Evolutionary conservation across 208 protist genomes (phyloP), one percentile per base, ranked within the genome.

Genomic region (Zelonia costaricensis): DNA sequence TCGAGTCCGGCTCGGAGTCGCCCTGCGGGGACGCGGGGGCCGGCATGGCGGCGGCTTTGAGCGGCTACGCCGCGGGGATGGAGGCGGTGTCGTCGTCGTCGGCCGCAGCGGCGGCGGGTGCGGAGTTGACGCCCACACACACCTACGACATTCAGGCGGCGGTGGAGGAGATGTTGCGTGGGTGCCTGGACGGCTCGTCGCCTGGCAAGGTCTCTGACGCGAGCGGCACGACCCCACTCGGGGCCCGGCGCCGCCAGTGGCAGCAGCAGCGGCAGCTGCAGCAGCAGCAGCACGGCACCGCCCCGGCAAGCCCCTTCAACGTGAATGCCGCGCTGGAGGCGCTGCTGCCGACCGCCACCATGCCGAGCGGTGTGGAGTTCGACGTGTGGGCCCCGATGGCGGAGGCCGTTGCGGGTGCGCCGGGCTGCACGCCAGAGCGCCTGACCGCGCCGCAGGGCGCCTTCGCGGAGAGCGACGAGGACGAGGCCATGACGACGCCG

Each of bases 381-480:
- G 23, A 25, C 16, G 13, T 39, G 8, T 71, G 64, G 64, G 55
- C 54, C 13, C 54, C 36, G 2, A 15, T 15, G 15, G 54, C 33
- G 16, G 25, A 33, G 53, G 27, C 35, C 53, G 59, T 40, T 10
- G 42, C 27, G 44, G 62, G 12, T 61, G 44, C 13, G 49, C 46
- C 30, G 25, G 56, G 42, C 1, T 23, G 20, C 27, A 64, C 65
- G 20, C 66, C 66, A 16, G 66, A 61, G n/a, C 57, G 43, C n/a
- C 15, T 63, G 33, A 55, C 55, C 9, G 22, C 64, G 31, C 63
- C 36, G 39, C 62, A 57, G 28, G 53, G 47, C 12, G 55, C 68
- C 7, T 68, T 84, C 20, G 45, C 67, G 12, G 81, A 87, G 57
- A 87, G 67, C 56, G 81, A 87, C 10, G 70, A 64, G 20, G 74